These are phyloP conservation scores for Erythrobasidium hasegawianum DNA, from an alignment of 1,284 basidiomycete genomes.

Conservation along the genomic window DNA sequence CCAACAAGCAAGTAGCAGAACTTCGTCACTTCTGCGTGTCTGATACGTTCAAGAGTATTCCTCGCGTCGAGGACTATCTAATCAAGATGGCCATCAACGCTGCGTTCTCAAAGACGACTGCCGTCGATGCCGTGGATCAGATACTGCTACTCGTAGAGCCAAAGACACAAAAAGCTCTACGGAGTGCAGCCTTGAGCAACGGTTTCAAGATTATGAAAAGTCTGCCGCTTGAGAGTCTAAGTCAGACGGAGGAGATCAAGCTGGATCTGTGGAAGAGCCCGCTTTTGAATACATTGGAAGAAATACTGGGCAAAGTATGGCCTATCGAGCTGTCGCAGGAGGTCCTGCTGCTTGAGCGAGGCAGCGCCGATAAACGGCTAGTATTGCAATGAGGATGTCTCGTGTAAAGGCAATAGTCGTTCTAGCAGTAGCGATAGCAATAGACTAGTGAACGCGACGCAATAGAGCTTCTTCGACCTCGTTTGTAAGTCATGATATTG, in stretches of 20 bases:
- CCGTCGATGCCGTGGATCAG: constrained; percentile 2
- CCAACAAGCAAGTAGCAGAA: constrained; percentile 12
- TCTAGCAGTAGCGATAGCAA: no score
- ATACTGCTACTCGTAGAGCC: constrained; percentile 13
- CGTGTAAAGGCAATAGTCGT: no score
- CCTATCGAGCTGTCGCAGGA: constrained; percentile 14
- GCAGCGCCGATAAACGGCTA: constrained; percentile 10
- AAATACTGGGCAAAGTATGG: constrained; percentile 9
- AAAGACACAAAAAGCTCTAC: constrained; percentile 15
- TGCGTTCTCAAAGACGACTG: constrained; percentile 9
- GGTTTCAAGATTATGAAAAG: constrained; percentile 16
- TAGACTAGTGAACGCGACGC: no score
- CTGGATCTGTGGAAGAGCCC: neutral
- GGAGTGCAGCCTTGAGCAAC: constrained; percentile 1
- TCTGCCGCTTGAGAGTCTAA: neutral
- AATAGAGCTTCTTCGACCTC: no score
- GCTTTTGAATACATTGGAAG: neutral
- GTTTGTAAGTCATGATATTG: no score
- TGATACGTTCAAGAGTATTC: constrained; percentile 6
- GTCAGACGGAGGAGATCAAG: neutral
- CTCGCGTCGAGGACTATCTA: constrained; percentile 21
- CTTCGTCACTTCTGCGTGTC: constrained; percentile 16
- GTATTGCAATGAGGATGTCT: neutral
- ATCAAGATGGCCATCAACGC: constrained; percentile 21
- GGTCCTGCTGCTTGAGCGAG: constrained; percentile 17